Conservation (phyloP, 345 rosid genomes). For the Jatropha curcas region DNA sequence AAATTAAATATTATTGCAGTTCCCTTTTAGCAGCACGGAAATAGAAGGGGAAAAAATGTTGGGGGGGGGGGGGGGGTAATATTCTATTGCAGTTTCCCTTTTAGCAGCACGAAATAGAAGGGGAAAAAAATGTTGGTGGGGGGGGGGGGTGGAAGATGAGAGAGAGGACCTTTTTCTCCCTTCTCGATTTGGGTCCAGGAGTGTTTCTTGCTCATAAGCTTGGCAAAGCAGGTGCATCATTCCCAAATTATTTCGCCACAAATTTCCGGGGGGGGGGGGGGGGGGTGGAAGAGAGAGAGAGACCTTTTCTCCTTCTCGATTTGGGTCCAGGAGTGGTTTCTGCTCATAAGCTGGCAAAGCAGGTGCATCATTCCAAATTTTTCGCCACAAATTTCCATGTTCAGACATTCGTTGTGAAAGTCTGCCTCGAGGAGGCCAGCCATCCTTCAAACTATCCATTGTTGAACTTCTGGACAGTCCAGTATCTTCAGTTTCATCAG, state of each 20-base stretch:
- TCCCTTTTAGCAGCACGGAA: background rate
- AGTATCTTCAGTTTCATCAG: conserved; percentile 37
- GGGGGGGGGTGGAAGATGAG: too few relatives aligned
- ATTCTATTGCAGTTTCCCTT: background rate
- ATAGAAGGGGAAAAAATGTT: too few relatives aligned
- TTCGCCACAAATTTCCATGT: conserved; percentile 81
- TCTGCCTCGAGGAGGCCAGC: conserved; percentile 90
- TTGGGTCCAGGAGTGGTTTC: conserved; percentile 84
- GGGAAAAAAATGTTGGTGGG: too few relatives aligned
- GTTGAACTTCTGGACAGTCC: conserved; percentile 42
- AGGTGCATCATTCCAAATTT: conserved; percentile 86
- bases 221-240: too few relatives aligned
- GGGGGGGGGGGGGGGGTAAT: too few relatives aligned
- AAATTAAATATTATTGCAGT: background rate
- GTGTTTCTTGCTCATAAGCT: too few relatives aligned
- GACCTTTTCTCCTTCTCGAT: conserved; percentile 95
- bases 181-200: too few relatives aligned
- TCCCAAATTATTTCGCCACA: too few relatives aligned
- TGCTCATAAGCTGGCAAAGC: conserved; percentile 77
- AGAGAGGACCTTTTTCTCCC: too few relatives aligned
- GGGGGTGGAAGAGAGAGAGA: background rate
- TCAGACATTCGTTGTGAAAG: conserved; percentile 95
- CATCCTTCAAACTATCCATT: conserved; percentile 37
- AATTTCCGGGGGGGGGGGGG: too few relatives aligned
- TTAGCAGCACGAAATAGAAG: background rate